Evolutionary conservation across 2,329 filamentous ascomycete species (phyloP).

Genomic region (Calonectria multiphialidica): DNA sequence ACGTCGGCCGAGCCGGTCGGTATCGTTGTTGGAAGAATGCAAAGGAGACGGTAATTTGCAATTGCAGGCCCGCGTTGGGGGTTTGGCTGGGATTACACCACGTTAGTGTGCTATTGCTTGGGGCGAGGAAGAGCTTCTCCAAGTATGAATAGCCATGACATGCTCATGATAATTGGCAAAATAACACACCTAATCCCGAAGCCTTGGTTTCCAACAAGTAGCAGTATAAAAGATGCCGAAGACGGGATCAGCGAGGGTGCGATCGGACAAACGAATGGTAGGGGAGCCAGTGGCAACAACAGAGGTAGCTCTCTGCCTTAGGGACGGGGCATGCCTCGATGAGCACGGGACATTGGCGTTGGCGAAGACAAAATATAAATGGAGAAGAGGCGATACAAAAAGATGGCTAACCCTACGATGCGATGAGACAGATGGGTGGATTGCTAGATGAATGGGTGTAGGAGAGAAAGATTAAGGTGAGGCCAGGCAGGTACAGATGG

Average conservation of each 20-base stretch:
- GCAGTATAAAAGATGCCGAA: background rate
- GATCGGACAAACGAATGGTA: background rate
- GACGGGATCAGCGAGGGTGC: background rate
- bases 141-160: background rate
- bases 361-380: background rate
- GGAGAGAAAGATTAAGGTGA: conserved; percentile 23
- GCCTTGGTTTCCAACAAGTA: background rate
- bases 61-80: conserved; percentile 8
- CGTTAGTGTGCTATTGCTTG: background rate
- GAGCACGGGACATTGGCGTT: conserved; percentile 1
- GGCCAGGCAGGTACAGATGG: conserved; percentile 18
- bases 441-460: conserved; percentile 11
- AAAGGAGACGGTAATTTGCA: background rate
- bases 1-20: background rate
- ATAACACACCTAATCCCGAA: background rate
- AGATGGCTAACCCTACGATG: background rate
- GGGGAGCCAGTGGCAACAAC: background rate
- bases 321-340: background rate
- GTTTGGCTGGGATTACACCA: background rate
- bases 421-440: background rate
- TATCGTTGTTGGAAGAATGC: background rate
- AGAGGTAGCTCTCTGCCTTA: conserved; percentile 10
- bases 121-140: background rate
- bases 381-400: background rate
- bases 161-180: background rate